phyloP scores from a whole-genome alignment of 805 yeast genomes.

The Grigorovia jiainica region DNA sequence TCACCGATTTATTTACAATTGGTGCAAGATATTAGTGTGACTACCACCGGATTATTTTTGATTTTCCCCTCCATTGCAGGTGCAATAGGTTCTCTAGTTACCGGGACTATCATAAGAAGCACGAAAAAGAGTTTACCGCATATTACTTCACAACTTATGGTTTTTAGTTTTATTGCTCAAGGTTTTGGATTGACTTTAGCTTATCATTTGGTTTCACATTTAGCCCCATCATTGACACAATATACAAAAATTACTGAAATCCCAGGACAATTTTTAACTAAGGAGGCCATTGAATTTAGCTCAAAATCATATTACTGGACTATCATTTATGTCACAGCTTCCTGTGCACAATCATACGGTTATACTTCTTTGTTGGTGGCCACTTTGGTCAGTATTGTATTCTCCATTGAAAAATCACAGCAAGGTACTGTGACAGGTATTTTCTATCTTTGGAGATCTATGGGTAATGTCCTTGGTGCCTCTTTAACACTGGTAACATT shows the following conservation, averaged over 20 bases:
- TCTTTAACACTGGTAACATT: conserved; percentile 34
- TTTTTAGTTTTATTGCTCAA: conserved; percentile 17
- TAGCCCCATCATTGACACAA: conserved; percentile 17
- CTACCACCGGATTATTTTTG: conserved; percentile 45
- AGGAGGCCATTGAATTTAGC: conserved; percentile 5
- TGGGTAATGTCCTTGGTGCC: conserved; percentile 40
- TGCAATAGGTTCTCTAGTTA: conserved; percentile 44
- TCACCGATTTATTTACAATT: conserved; percentile 50
- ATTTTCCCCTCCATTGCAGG: conserved; percentile 47
- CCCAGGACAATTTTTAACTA: conserved; percentile 3
- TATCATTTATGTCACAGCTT: conserved; percentile 19
- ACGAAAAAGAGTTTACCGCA: conserved; percentile 24
- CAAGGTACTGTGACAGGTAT: conserved; percentile 43
- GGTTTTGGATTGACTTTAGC: conserved; percentile 14
- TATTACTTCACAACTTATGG: conserved; percentile 21
- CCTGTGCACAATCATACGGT: conserved; percentile 38
- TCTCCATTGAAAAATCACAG: conserved; percentile 34
- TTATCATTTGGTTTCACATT: conserved; percentile 10
- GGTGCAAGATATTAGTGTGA: conserved; percentile 41
- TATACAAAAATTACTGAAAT: background rate
- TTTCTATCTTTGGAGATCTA: conserved; percentile 40
- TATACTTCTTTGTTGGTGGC: conserved; percentile 46
- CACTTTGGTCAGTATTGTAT: conserved; percentile 47
- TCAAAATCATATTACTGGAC: conserved; percentile 22
- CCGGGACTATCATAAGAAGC: conserved; percentile 39